phyloP scores from a whole-genome alignment of 768 basidiomycete species.

The Suillus sp. region DNA sequence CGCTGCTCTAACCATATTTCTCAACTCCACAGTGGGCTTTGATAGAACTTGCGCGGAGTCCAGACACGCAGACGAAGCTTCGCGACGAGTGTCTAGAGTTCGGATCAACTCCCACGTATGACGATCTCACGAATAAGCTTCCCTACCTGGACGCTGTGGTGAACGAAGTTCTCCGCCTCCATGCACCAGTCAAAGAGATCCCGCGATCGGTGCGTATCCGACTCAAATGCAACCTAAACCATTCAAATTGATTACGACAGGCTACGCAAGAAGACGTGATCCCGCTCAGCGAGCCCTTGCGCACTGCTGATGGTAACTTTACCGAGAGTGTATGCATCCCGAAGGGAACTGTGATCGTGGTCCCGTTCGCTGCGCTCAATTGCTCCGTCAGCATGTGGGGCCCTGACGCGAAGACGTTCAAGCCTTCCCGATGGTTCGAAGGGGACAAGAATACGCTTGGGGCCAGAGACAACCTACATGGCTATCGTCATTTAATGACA shows the following conservation, averaged over 20 bases:
- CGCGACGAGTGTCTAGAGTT: constrained; percentile 32
- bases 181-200: constrained; percentile 36
- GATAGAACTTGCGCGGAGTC: constrained; percentile 30
- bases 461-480: constrained; percentile 34
- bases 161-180: constrained; percentile 41
- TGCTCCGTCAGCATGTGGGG: constrained; percentile 47
- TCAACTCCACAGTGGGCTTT: constrained; percentile 35
- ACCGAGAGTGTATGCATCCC: constrained; percentile 38
- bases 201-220: constrained; percentile 32
- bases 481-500: constrained; percentile 43
- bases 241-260: constrained; percentile 22
- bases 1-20: neutral
- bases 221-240: neutral
- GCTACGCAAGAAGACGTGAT: constrained; percentile 42
- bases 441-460: constrained; percentile 25
- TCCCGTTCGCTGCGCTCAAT: constrained; percentile 45
- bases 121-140: constrained; percentile 37
- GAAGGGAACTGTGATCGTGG: constrained; percentile 40
- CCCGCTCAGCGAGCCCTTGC: constrained; percentile 37
- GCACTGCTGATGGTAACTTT: constrained; percentile 27
- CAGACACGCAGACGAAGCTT: constrained; percentile 28
- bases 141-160: constrained; percentile 47
- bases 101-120: constrained; percentile 38
- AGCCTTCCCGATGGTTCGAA: constrained; percentile 45
- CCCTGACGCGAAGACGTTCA: constrained; percentile 42